A percentile compares a stretch with the other conserved stretches of the same genome.
These are phyloP conservation scores for Penicillium malachiteum DNA, from an alignment of 495 filamentous ascomycete species.

Conservation along the genomic window DNA sequence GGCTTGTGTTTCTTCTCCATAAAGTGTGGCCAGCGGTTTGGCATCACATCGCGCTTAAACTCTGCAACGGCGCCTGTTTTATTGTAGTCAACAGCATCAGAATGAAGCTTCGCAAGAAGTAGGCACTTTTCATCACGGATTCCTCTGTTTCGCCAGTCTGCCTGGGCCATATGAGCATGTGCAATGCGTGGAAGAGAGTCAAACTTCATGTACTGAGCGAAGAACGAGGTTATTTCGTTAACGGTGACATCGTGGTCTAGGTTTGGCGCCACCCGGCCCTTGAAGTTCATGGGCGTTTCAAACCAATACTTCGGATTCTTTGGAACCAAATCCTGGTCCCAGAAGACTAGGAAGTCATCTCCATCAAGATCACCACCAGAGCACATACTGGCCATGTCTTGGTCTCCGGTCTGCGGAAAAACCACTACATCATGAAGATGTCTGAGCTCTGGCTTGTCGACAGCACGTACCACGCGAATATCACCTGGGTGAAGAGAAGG, in stretches of 20 bases:
- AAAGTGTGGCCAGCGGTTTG: constrained; percentile 77
- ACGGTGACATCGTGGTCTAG: constrained; percentile 60
- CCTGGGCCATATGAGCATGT: constrained; percentile 75
- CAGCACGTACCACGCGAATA: constrained; percentile 81
- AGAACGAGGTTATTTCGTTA: constrained; percentile 75
- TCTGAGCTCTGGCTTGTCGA: constrained; percentile 68
- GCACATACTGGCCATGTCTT: constrained; percentile 87
- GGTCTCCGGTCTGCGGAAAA: constrained; percentile 79
- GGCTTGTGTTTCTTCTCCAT: constrained; percentile 69
- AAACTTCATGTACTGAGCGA: constrained; percentile 92
- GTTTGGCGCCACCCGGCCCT: constrained; percentile 47
- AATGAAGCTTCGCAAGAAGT: constrained; percentile 77
- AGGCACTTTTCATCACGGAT: constrained; percentile 71
- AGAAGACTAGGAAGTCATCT: constrained; percentile 93
- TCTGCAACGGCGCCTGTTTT: constrained; percentile 80
- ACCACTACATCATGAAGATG: constrained; percentile 85
- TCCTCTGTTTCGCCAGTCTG: constrained; percentile 62
- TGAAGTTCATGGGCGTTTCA: constrained; percentile 71
- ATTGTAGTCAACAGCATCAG: constrained; percentile 86
- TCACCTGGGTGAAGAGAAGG: constrained; percentile 95
- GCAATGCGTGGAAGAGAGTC: constrained; percentile 79
- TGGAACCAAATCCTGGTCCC: constrained; percentile 79
- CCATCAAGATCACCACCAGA: constrained; percentile 96
- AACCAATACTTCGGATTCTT: constrained; percentile 64
- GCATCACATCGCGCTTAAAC: constrained; percentile 60